A percentile compares a stretch with the other conserved stretches of the same genome.
phyloP scores from a whole-genome alignment of 768 basidiomycete genomes.

The Holtermanniella nyarrowii region DNA sequence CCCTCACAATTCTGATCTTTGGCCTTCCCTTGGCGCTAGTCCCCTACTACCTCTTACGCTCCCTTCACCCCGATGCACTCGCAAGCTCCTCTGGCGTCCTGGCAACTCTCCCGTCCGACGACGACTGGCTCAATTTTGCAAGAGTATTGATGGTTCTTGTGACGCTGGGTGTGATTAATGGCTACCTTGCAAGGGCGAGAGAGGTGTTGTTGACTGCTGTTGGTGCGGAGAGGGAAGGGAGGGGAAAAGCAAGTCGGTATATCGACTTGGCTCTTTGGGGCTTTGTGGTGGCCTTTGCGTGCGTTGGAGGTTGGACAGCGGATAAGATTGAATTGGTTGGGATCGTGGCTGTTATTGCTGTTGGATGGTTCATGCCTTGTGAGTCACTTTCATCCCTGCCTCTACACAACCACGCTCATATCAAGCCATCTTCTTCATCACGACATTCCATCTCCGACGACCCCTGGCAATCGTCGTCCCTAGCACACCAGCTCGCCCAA shows the following conservation, averaged over 20 bases:
- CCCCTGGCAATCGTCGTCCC: conserved; percentile 76
- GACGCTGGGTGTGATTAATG: conserved; percentile 21
- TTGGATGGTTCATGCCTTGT: conserved; percentile 38
- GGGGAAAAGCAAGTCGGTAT: conserved; percentile 29
- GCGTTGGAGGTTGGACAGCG: conserved; percentile 27
- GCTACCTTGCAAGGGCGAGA: conserved; percentile 30
- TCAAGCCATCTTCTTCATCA: conserved; percentile 63
- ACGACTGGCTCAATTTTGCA: conserved; percentile 34
- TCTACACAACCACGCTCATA: not conserved
- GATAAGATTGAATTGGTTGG: conserved; percentile 32
- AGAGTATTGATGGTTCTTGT: conserved; percentile 31
- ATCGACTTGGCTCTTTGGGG: conserved; percentile 29
- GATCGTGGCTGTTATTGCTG: conserved; percentile 22
- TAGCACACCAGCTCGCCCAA: conserved; percentile 34
- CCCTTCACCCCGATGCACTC: conserved; percentile 2
- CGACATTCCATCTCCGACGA: conserved; percentile 69
- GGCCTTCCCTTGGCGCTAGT: conserved; percentile 35
- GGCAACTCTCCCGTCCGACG: conserved; percentile 16
- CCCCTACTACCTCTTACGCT: conserved; percentile 37
- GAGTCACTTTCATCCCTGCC: conserved; percentile 2
- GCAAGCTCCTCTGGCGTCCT: conserved; percentile 20
- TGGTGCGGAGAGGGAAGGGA: conserved; percentile 30
- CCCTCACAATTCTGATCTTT: conserved; percentile 22
- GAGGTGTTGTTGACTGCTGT: conserved; percentile 25
- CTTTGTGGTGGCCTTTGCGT: conserved; percentile 19